These are phyloP conservation scores for Candida sojae DNA, from an alignment of 1,139 yeast genomes.

Conservation along the genomic window DNA sequence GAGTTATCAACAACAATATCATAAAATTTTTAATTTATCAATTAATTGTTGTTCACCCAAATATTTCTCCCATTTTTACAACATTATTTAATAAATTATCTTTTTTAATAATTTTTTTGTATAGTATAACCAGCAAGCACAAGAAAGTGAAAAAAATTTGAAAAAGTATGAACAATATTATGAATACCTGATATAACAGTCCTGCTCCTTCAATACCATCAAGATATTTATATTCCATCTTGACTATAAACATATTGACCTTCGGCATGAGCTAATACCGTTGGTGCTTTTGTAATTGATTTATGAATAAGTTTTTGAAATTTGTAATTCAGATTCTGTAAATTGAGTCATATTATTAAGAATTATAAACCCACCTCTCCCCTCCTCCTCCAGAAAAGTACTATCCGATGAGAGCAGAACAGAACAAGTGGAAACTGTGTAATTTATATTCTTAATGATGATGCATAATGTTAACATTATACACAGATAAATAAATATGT, in stretches of 20 bases:
- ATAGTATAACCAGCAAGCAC: conserved; percentile 19
- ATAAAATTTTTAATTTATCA: conserved; percentile 26
- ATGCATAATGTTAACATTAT: not conserved
- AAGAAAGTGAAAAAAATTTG: conserved; percentile 18
- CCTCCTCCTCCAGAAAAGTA: too few relatives aligned
- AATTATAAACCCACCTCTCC: too few relatives aligned
- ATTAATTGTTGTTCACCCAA: conserved; percentile 18
- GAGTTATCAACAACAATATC: conserved; percentile 53
- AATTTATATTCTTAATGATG: not conserved
- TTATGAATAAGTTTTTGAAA: not conserved
- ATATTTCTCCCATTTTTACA: conserved; percentile 14
- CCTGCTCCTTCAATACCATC: not conserved
- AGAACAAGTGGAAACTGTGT: not conserved
- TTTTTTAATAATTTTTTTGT: conserved; percentile 18
- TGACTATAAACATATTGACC: not conserved
- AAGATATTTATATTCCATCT: not conserved
- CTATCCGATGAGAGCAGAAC: not conserved
- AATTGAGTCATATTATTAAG: not conserved
- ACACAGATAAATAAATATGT: too few relatives aligned
- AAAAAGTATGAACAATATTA: conserved; percentile 20
- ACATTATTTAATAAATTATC: conserved; percentile 17
- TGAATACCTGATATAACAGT: conserved; percentile 11
- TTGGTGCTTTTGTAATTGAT: not conserved
- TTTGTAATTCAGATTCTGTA: not conserved
- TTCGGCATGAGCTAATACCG: not conserved